Evolutionary conservation across 306 rosid species (phyloP).

Genomic region (Dryas octopetala): DNA sequence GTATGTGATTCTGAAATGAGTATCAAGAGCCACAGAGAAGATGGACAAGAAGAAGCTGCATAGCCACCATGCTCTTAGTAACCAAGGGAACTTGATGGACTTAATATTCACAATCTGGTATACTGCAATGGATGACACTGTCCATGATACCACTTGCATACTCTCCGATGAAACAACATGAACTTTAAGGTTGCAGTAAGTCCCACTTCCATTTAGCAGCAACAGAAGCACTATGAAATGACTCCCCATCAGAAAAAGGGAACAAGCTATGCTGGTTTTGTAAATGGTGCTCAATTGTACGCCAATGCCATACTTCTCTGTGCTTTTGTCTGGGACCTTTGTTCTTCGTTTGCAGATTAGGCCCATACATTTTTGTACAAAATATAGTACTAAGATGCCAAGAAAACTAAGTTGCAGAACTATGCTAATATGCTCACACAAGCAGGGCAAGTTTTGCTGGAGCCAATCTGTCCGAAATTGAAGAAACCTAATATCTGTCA

Average conservation of each 20-base stretch:
- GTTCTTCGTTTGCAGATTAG: constrained; percentile 27
- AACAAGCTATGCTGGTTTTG: constrained; percentile 53
- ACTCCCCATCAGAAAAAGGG: constrained; percentile 39
- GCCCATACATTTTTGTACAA: constrained; percentile 23
- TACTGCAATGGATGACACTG: constrained; percentile 37
- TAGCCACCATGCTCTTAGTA: constrained; percentile 84
- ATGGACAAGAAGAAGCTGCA: constrained; percentile 54
- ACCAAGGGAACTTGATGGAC: constrained; percentile 58
- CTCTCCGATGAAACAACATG: constrained; percentile 53
- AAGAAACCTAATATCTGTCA: constrained; percentile 40
- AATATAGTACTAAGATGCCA: constrained; percentile 37
- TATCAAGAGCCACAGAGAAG: constrained; percentile 38
- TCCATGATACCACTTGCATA: constrained; percentile 54
- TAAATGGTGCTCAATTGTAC: constrained; percentile 41
- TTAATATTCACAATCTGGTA: constrained; percentile 33
- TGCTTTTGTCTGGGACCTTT: constrained; percentile 32
- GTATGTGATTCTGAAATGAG: constrained; percentile 31
- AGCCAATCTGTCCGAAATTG: constrained; percentile 44
- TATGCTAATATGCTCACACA: constrained; percentile 60
- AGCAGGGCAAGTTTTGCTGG: constrained; percentile 58
- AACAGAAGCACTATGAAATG: constrained; percentile 42
- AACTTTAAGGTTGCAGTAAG: constrained; percentile 43
- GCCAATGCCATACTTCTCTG: constrained; percentile 28
- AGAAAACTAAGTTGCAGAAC: constrained; percentile 54
- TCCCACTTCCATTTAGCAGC: constrained; percentile 45